A percentile compares a stretch with the other conserved stretches of the same genome.
These are phyloP conservation scores for Aspergillus bridgeri DNA, from an alignment of 495 filamentous ascomycete genomes.

Conservation along the genomic window DNA sequence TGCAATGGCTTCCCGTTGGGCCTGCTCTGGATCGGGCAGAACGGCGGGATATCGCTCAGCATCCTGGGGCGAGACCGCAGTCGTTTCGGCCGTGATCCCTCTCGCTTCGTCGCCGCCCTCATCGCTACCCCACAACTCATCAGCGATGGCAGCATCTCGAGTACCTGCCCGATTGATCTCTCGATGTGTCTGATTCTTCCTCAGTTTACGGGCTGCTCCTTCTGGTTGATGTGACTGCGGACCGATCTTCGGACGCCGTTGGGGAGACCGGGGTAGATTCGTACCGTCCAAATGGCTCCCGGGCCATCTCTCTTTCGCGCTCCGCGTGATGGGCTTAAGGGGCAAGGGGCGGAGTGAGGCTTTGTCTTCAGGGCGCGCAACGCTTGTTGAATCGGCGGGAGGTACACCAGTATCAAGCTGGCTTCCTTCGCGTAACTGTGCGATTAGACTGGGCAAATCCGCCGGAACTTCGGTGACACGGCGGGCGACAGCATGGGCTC, in stretches of 20 bases:
- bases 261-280: background rate
- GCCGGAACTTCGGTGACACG: slow-evolving; percentile 1
- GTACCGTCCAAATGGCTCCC: background rate
- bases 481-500: background rate
- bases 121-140: slow-evolving; percentile 2
- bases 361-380: background rate
- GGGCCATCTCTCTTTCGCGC: background rate
- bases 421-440: slow-evolving; percentile 2
- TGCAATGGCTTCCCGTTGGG: background rate
- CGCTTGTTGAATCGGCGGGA: background rate
- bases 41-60: slow-evolving; percentile 1
- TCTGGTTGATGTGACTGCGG: background rate
- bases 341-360: background rate
- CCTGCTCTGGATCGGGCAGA: slow-evolving; percentile 3
- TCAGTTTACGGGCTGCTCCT: background rate
- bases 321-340: background rate
- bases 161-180: slow-evolving; percentile 5
- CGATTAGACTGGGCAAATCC: background rate
- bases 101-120: background rate
- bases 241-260: background rate
- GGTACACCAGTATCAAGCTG: background rate
- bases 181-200: slow-evolving; percentile 1
- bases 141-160: slow-evolving; percentile 2
- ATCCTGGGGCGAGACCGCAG: background rate
- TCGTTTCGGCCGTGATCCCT: background rate